Base-by-base conservation (phyloP, 2,329 filamentous ascomycete species). In the Zasmidium angulare region DNA sequence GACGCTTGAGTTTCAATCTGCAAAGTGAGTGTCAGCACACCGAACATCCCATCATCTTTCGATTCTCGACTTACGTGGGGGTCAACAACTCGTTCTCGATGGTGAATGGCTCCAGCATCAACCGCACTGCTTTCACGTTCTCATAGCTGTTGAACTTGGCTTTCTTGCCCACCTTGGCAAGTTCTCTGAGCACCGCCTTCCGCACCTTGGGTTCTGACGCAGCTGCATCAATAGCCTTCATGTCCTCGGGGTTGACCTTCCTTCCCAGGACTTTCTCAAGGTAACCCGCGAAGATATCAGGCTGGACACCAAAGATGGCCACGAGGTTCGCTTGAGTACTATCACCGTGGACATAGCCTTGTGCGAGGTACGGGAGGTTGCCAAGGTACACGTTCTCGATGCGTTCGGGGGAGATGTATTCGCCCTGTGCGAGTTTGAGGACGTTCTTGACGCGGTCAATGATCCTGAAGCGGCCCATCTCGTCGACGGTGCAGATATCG, bases 381-480 rank as follows among this genome's bases (percentile, higher is more conserved):
- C 89, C 91, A 63, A 96, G 82, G 75, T 93, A 96, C 36, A 96
- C 89, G 74, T 96, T 97, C 81, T 99, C 95, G 72, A 99, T 91
- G 58, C 93, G 90, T 79, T 99, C 95, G 14, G 95, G 95, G 1
- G 93, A 96, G 70, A 99, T 91, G 78, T 99, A 99, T 79, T 99
- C 95, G 75, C 95, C 95, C 77, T 99, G 95, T 0, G 93, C 88
- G 57, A 99, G 86, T 84, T 99, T 99, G 73, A 99, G 86, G n/a
- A 99, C 91, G 77, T 98, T 98, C 89, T 99, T 99, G 78, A 92
- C 89, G 69, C 95, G 92, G 77, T 99, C 95, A 69, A 99, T 89
- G 76, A 99, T 96, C 76, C 86, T 87, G 81, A 98, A 89, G 61
- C 93, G 90, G 63, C 95, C 95, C 71, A 90, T 77, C 66, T 87